These are phyloP conservation scores for Sophora flavescens DNA, from an alignment of 306 rosid genomes.

Conservation along the genomic window DNA sequence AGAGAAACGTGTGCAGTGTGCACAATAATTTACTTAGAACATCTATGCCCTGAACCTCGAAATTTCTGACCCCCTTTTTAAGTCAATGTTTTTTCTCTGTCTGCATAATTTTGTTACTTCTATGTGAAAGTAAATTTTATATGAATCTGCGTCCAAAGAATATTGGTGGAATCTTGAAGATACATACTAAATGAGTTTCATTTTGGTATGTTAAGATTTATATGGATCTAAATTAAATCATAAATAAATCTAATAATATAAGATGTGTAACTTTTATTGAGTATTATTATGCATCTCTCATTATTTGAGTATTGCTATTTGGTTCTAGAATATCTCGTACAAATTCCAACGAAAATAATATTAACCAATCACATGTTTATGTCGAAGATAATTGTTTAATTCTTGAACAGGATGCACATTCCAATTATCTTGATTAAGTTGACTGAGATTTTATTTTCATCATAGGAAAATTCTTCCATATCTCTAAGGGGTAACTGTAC, in stretches of 20 bases:
- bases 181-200: not conserved
- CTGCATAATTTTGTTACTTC: slow-evolving; percentile 7
- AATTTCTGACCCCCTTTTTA: no score
- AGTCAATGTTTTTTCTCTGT: slow-evolving; percentile 17
- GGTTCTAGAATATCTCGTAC: no score
- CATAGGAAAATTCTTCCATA: no score
- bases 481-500: no score
- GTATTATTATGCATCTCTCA: not conserved
- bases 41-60: not conserved
- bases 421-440: not conserved
- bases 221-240: not conserved
- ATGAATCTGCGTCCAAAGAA: not conserved
- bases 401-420: not conserved
- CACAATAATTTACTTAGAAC: slow-evolving; percentile 4
- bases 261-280: not conserved
- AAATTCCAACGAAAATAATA: no score
- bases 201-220: not conserved
- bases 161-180: not conserved
- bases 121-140: slow-evolving; percentile 9
- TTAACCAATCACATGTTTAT: no score
- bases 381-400: not conserved
- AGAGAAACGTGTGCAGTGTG: slow-evolving; percentile 38
- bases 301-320: no score
- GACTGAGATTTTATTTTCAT: no score
- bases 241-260: slow-evolving; percentile 4